A percentile compares a stretch with the other conserved stretches of the same genome.
These are phyloP conservation scores for Terana coerulea DNA, from an alignment of 768 basidiomycete genomes.

Conservation along the genomic window DNA sequence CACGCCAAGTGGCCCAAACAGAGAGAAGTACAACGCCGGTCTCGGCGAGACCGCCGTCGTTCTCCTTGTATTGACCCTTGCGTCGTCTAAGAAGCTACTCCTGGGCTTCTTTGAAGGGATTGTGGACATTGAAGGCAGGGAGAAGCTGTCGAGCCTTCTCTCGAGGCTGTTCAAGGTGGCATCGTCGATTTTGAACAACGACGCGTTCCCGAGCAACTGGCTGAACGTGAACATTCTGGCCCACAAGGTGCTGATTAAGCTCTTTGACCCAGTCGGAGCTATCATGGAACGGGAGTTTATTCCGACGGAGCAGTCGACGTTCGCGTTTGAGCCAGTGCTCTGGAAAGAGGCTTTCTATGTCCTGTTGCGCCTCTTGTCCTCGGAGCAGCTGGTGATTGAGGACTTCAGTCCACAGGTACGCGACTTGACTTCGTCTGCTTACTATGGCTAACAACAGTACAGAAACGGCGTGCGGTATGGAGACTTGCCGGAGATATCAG, in stretches of 20 bases:
- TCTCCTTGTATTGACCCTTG: constrained; percentile 73
- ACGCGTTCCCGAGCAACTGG: constrained; percentile 90
- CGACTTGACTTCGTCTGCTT: neutral
- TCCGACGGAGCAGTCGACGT: constrained; percentile 58
- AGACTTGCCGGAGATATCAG: constrained; percentile 93
- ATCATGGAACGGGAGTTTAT: constrained; percentile 82
- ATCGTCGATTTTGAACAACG: constrained; percentile 76
- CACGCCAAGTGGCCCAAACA: constrained; percentile 29
- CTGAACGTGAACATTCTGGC: constrained; percentile 86
- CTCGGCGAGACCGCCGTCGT: constrained; percentile 86
- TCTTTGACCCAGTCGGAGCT: constrained; percentile 77
- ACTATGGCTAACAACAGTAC: neutral
- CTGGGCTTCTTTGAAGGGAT: constrained; percentile 73
- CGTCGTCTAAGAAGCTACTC: constrained; percentile 76
- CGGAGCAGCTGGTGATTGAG: constrained; percentile 90
- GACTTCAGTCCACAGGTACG: constrained; percentile 89
- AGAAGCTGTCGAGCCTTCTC: constrained; percentile 68
- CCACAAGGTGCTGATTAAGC: constrained; percentile 83
- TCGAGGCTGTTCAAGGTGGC: constrained; percentile 79
- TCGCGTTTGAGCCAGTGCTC: constrained; percentile 67
- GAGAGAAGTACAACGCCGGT: constrained; percentile 55
- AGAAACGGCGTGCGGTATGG: constrained; percentile 97
- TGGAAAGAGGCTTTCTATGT: constrained; percentile 84
- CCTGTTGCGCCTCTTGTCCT: constrained; percentile 81
- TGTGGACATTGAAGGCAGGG: constrained; percentile 86